Conservation (phyloP, 2,329 filamentous ascomycete genomes). For the Colletotrichum tropicicola region DNA sequence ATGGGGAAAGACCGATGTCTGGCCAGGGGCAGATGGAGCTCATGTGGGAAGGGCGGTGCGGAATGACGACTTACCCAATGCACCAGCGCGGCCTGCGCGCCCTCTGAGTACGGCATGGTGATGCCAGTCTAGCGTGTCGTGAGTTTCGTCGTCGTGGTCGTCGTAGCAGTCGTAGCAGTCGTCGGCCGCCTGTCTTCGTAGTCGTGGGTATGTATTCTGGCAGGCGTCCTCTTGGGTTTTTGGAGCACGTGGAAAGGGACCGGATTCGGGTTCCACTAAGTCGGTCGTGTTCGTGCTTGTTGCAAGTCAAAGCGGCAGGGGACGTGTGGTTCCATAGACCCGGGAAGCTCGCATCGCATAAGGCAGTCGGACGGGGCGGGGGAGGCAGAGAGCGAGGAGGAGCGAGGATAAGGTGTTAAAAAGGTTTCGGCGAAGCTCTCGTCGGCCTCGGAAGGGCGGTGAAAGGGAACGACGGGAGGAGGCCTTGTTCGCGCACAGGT, state of each 20-base stretch:
- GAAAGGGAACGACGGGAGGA: slow-evolving; percentile 9
- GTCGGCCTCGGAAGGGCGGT: slow-evolving; percentile 12
- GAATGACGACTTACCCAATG: slow-evolving; percentile 56
- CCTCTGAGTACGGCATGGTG: slow-evolving; percentile 50
- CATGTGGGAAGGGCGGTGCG: slow-evolving; percentile 3
- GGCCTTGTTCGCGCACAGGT: slow-evolving; percentile 13
- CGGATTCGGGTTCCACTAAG: slow-evolving; percentile 23
- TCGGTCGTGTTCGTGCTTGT: slow-evolving; percentile 17
- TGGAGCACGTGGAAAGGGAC: slow-evolving; percentile 18
- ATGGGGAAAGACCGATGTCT: not conserved
- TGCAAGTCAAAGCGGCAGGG: slow-evolving; percentile 27
- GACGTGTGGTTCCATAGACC: slow-evolving; percentile 22
- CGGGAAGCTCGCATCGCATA: slow-evolving; percentile 19
- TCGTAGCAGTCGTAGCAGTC: slow-evolving; percentile 2
- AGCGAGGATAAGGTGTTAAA: slow-evolving; percentile 15
- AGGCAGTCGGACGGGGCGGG: not conserved
- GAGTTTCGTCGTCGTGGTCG: not conserved
- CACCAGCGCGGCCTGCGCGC: slow-evolving; percentile 63
- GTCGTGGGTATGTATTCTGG: not conserved
- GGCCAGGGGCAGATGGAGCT: not conserved
- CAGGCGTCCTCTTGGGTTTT: not conserved
- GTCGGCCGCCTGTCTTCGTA: not conserved
- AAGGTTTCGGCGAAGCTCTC: slow-evolving; percentile 4
- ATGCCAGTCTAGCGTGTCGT: slow-evolving; percentile 9
- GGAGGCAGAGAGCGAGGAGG: not conserved